Evolutionary conservation across 345 rosid genomes (phyloP), one percentile per base, ranked within the genome.

Genomic region (Lenwebbia sp.): DNA sequence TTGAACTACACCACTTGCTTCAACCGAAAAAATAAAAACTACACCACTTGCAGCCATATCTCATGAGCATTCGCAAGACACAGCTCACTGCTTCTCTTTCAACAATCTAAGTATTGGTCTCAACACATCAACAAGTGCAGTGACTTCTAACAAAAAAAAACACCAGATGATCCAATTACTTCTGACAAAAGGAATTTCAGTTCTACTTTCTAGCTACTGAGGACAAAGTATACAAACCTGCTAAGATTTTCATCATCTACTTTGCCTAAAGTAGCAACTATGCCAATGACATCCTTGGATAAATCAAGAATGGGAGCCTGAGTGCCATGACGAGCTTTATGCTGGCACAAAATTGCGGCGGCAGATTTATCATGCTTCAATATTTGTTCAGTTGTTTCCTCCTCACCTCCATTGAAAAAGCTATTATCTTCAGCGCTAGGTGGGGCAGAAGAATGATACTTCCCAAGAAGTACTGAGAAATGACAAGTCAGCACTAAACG

Each of bases 181-280:
- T 57, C 28, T 14, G 2, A 57, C 14, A 57, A 57, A 57, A 25
- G 62, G 62, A 25, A 10, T 57, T 25, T 57, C 28, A 2, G 62
- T n/a, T 78, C 84, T 84, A 5, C 28, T 56, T 53, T 60, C 10
- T 19, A 82, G 41, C 82, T 15, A 86, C 84, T 2, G 62, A 11
- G 62, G 62, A 25, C 62, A 57, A 87, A 84, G 54, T 85, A 83
- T 86, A 90, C 94, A 86, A 81, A 94, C 99, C 94, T 91, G 94
- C 93, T 92, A 84, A 97, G 95, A 84, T 92, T 94, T 83, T 91
- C 94, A 89, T 96, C 96, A 82, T 88, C 92, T 83, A 96, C 94
- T 86, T 90, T 93, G 86, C 96, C 99, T 58, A 95, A 98, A 21
- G 92, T 93, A 44, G 97, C 98, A 86, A 97, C 99, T 87, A 91